Conservation (phyloP, 2,329 filamentous ascomycete species). For the Trichoderma oligosporum region DNA sequence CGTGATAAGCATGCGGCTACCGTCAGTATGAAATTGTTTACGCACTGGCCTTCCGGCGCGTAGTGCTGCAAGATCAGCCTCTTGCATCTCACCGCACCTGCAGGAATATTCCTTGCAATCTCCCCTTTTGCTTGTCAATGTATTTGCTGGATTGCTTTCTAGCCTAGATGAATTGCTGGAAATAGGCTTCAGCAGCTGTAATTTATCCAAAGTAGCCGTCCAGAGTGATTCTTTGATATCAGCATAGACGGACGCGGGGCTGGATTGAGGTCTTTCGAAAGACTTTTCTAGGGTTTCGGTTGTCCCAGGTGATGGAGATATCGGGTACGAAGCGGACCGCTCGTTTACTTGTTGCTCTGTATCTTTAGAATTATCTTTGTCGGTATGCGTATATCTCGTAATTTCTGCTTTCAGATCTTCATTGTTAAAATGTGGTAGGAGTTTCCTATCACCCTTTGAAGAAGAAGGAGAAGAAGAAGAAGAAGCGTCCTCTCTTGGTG, state of each 20-base stretch:
- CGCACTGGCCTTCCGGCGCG: slow-evolving; percentile 56
- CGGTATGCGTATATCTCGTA: neutral
- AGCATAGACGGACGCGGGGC: slow-evolving; percentile 35
- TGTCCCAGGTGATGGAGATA: slow-evolving; percentile 20
- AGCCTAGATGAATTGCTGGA: slow-evolving; percentile 29
- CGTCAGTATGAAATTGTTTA: slow-evolving; percentile 56
- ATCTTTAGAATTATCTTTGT: neutral
- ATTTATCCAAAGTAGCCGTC: slow-evolving; percentile 33
- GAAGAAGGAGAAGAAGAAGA: slow-evolving; percentile 17
- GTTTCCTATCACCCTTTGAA: neutral
- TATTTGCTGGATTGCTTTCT: slow-evolving; percentile 26
- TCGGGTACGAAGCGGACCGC: slow-evolving; percentile 19
- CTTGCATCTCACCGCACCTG: slow-evolving; percentile 40
- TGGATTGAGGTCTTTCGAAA: slow-evolving; percentile 31
- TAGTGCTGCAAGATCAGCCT: slow-evolving; percentile 52
- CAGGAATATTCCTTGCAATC: slow-evolving; percentile 38
- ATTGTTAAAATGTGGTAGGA: too few relatives aligned
- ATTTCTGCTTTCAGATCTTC: neutral
- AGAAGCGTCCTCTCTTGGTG: slow-evolving; percentile 17
- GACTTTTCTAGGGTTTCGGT: slow-evolving; percentile 23
- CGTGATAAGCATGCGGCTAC: slow-evolving; percentile 66
- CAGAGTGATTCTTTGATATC: slow-evolving; percentile 35
- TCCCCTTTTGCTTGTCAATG: slow-evolving; percentile 25
- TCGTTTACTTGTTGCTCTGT: slow-evolving; percentile 11
- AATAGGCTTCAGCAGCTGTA: slow-evolving; percentile 38